Evolutionary conservation across 495 filamentous ascomycete genomes (phyloP).

Genomic region (Cladorrhinum samala): DNA sequence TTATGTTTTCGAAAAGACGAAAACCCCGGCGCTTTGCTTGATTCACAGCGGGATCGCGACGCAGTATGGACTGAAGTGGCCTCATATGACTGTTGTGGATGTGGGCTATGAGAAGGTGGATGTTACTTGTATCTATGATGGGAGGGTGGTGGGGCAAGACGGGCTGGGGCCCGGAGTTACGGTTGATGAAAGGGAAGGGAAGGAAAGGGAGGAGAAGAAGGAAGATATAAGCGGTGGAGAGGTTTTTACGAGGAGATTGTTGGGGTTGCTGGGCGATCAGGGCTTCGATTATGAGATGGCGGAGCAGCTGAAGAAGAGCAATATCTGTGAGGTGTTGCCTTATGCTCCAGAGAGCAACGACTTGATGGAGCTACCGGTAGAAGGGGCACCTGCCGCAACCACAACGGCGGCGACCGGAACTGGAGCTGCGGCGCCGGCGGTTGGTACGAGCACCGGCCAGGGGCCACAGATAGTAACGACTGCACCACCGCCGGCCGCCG

Average conservation of each 20-base stretch:
- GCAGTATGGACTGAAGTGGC: conserved; percentile 73
- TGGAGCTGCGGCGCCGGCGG: conserved; percentile 17
- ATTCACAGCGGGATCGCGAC: conserved; percentile 80
- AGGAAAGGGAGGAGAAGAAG: background rate
- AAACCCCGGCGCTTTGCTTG: conserved; percentile 79
- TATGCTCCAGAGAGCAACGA: conserved; percentile 53
- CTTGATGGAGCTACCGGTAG: conserved; percentile 49
- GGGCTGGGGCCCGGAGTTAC: conserved; percentile 37
- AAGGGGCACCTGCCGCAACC: conserved; percentile 49
- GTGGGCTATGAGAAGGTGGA: conserved; percentile 88
- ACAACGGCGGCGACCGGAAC: conserved; percentile 30
- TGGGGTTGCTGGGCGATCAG: conserved; percentile 60
- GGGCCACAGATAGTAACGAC: conserved; percentile 30
- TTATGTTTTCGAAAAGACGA: conserved; percentile 96
- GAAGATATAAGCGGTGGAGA: conserved; percentile 73
- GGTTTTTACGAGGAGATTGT: conserved; percentile 72
- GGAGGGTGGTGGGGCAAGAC: conserved; percentile 46
- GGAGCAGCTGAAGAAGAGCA: conserved; percentile 85
- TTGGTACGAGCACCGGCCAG: conserved; percentile 18
- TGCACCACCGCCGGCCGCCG: conserved; percentile 10
- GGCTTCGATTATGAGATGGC: conserved; percentile 82
- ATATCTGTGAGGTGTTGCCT: conserved; percentile 82
- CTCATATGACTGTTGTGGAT: conserved; percentile 76
- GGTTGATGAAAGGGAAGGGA: background rate
- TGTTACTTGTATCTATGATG: conserved; percentile 80